These are phyloP conservation scores for Solanum ahanhuiri DNA, from an alignment of 257 asterid genomes.

Conservation along the genomic window DNA sequence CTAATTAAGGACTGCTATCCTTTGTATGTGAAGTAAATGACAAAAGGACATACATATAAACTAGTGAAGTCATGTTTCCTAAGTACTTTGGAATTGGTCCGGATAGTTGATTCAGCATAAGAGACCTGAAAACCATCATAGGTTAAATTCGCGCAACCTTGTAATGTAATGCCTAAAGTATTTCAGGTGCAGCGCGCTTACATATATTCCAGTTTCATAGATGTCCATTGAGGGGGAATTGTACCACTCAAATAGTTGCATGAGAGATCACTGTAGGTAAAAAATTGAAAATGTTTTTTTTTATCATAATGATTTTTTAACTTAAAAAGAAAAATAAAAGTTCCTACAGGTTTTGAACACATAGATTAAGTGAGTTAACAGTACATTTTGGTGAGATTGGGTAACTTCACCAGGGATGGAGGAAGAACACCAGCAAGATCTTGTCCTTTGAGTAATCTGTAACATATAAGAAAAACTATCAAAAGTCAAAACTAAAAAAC, in stretches of 20 bases:
- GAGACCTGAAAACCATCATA: constrained; percentile 1
- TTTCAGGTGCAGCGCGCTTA: constrained; percentile 4
- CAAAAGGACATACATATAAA: not conserved
- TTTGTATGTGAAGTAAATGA: not conserved
- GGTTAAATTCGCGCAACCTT: not conserved
- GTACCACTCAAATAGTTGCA: constrained; percentile 65
- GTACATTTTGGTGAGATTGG: constrained; percentile 43
- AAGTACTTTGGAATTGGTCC: constrained; percentile 6
- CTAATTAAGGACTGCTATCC: not conserved
- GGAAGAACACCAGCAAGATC: constrained; percentile 48
- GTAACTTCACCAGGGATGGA: constrained; percentile 36
- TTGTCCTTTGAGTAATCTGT: constrained; percentile 44
- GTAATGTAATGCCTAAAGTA: not conserved
- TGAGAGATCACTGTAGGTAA: constrained; percentile 30
- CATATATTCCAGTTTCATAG: constrained; percentile 37
- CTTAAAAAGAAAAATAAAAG: not conserved
- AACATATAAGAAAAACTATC: not conserved
- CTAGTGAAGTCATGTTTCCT: constrained; percentile 2
- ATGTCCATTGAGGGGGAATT: constrained; percentile 60
- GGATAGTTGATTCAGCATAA: not conserved
- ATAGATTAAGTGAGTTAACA: not conserved
- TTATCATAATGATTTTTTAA: not conserved
- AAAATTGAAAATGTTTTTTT: not conserved
- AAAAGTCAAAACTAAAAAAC: not conserved
- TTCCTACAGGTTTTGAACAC: not conserved